Conservation (phyloP, 2,329 filamentous ascomycete species). For the Colletotrichum eremochloae region DNA sequence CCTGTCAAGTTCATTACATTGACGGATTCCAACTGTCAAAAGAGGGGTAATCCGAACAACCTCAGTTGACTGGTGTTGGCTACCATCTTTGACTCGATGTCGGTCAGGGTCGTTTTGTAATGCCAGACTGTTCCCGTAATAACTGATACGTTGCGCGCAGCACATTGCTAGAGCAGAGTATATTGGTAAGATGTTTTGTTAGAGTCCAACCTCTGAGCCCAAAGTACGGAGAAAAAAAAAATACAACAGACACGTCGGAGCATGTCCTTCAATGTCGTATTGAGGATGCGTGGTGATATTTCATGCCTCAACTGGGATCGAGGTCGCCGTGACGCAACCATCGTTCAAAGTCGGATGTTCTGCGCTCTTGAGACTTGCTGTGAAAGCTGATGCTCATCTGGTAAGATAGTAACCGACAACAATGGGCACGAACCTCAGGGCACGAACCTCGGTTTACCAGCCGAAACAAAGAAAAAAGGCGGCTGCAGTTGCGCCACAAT, state of each 20-base stretch:
- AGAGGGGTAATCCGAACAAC: background rate
- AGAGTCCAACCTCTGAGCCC: background rate
- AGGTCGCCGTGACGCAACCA: constrained; percentile 3
- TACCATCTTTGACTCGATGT: background rate
- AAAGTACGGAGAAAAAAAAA: constrained; percentile 7
- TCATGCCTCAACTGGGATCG: constrained; percentile 26
- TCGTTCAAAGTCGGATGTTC: constrained; percentile 8
- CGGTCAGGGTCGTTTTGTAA: too few species aligned
- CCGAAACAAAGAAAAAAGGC: constrained; percentile 6
- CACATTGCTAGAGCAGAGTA: background rate
- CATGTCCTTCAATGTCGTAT: constrained; percentile 3
- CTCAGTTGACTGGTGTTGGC: constrained; percentile 8
- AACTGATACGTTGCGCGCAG: background rate
- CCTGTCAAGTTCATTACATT: constrained; percentile 10
- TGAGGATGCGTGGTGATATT: constrained; percentile 24
- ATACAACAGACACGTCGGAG: constrained; percentile 5
- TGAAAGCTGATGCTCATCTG: background rate
- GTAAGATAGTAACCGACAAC: background rate
- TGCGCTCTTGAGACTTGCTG: background rate
- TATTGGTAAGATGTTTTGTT: background rate
- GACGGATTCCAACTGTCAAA: background rate
- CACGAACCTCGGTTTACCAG: too few species aligned
- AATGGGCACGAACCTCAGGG: too few species aligned
- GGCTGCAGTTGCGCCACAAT: background rate
- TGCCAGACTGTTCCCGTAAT: background rate